Evolutionary conservation across 2,329 filamentous ascomycete species (phyloP), one percentile per base, ranked within the genome.

Genomic region (Fusarium verrucosum): DNA sequence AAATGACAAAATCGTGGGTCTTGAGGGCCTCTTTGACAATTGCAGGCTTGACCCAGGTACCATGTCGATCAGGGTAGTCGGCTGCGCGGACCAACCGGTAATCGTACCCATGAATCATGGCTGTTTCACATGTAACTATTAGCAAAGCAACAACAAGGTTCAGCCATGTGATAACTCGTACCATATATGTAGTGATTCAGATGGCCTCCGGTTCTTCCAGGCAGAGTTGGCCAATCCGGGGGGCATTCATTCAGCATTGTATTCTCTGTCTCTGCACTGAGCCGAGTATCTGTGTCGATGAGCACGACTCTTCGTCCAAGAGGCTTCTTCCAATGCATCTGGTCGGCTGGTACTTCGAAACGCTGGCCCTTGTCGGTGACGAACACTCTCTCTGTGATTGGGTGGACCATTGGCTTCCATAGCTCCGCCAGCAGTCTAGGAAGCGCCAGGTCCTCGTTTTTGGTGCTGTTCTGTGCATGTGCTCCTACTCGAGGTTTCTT

Each of bases 61-160:
- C 76, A 66, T 76, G 77, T 46, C 79, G 78, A 47, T 79, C 76
- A 3, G 70, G 62, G 49, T 79, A 78, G 28, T 77, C 74, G 25
- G 78, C 74, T 5, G 78, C 78, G 54, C 76, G 78, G 26, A 82
- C 76, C 50, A 82, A 78, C 30, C 81, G 80, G 68, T 83, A 83
- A 46, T 81, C 79, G 69, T 82, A 82, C 7, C 80, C 80, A 66
- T 83, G 81, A 43, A 83, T 81, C 67, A 73, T 64, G 10, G 71
- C 71, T 73, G 16, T 16, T 7, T 1, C 1, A 2, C n/a, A n/a
- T n/a, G n/a, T 1, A 5, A 17, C 1, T 0, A 6, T 54, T 10
- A 63, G 28, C 2, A 32, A 4, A 40, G 4, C 3, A 9, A 13
- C 2, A 22, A 1, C 4, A 3, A 3, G 10, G 10, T 16, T 19